Evolutionary conservation across 345 rosid species (phyloP).

Genomic region (Bruguiera sexangula): DNA sequence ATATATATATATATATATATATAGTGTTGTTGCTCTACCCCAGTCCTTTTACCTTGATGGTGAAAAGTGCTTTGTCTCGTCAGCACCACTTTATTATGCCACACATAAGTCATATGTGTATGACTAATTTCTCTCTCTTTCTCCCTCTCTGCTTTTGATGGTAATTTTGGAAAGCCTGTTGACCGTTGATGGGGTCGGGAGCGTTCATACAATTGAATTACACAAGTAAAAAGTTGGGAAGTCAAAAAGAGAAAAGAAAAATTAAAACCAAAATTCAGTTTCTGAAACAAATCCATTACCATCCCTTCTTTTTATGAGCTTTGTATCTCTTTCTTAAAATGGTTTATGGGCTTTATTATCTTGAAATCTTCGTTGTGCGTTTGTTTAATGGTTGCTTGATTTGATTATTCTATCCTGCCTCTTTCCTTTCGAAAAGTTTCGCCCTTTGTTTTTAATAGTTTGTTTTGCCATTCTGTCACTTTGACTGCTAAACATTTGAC

Average conservation of each 20-base stretch:
- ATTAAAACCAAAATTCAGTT: neutral
- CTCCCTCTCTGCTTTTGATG: constrained; percentile 43
- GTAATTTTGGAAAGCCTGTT: constrained; percentile 20
- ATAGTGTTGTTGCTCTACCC: constrained; percentile 13
- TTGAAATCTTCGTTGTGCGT: constrained; percentile 31
- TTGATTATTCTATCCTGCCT: constrained; percentile 7
- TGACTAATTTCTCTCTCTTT: constrained; percentile 6
- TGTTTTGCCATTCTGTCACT: constrained; percentile 23
- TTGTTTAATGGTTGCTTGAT: constrained; percentile 19
- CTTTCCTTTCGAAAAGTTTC: constrained; percentile 34
- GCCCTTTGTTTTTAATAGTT: constrained; percentile 18
- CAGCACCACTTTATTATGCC: constrained; percentile 43
- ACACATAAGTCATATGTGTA: constrained; percentile 5
- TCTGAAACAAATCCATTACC: constrained; percentile 17
- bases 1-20: neutral
- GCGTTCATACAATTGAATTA: constrained; percentile 22
- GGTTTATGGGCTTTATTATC: constrained; percentile 15
- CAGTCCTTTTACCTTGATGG: constrained; percentile 30
- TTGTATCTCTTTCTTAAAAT: constrained; percentile 6
- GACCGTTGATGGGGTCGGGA: constrained; percentile 29
- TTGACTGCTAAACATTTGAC: constrained; percentile 33
- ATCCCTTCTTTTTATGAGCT: constrained; percentile 38
- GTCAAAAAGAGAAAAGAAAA: constrained; percentile 7
- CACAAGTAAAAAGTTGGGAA: constrained; percentile 7
- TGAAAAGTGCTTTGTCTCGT: constrained; percentile 54